Evolutionary conservation across 108 stramenopile genomes (phyloP).

Genomic region (Fragilaria radians): DNA sequence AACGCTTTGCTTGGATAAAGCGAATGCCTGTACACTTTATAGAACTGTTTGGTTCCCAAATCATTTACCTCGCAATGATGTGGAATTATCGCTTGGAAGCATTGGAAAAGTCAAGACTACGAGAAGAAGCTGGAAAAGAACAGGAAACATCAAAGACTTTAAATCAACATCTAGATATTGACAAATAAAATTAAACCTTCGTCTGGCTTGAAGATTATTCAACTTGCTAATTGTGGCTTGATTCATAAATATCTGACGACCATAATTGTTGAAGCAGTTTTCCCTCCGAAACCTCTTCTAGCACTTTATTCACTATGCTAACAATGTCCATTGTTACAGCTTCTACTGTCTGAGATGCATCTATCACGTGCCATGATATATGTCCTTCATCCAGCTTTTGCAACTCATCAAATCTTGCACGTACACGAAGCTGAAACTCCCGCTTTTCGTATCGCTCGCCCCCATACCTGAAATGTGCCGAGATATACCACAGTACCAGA

Average conservation of each 20-base stretch:
- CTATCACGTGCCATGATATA: slow-evolving; percentile 71
- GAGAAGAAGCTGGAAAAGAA: background rate
- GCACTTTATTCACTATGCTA: slow-evolving; percentile 46
- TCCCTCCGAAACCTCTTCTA: slow-evolving; percentile 32
- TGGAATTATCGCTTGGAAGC: slow-evolving; percentile 1
- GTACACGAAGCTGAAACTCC: slow-evolving; percentile 76
- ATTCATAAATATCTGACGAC: slow-evolving; percentile 38
- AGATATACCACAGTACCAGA: background rate
- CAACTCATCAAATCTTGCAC: slow-evolving; percentile 69
- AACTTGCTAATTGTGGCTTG: background rate
- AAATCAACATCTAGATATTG: background rate
- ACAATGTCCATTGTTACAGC: slow-evolving; percentile 62
- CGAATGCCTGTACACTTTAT: slow-evolving; percentile 14
- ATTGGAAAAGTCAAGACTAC: background rate
- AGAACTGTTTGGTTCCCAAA: slow-evolving; percentile 24
- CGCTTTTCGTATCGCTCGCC: slow-evolving; percentile 84
- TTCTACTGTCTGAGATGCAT: slow-evolving; percentile 73
- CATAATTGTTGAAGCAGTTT: slow-evolving; percentile 44
- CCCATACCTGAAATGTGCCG: slow-evolving; percentile 44
- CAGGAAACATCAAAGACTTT: background rate
- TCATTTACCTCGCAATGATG: slow-evolving; percentile 1
- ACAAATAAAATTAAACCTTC: background rate
- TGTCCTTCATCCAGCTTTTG: slow-evolving; percentile 51
- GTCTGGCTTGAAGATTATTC: background rate
- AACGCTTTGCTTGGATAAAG: slow-evolving; percentile 11